These are phyloP conservation scores for Actinomortierella ambigua DNA, from an alignment of 371 early-diverging fungal species.

Conservation along the genomic window DNA sequence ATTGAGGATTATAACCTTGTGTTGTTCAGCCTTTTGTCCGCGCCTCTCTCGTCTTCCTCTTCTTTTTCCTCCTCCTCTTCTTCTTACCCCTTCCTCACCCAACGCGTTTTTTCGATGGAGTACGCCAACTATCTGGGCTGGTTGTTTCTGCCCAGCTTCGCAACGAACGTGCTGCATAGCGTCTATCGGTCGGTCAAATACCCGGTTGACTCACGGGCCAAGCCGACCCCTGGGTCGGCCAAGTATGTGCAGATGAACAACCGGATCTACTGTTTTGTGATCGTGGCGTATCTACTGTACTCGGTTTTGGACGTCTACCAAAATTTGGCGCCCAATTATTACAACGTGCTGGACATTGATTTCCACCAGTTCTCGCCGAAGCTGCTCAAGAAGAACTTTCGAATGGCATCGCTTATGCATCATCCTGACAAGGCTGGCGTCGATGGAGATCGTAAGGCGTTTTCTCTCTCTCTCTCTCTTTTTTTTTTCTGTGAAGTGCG, in stretches of 20 bases:
- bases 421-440: slow-evolving; percentile 69
- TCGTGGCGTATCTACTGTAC: slow-evolving; percentile 56
- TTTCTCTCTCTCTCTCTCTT: too few relatives aligned
- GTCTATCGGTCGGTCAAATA: slow-evolving; percentile 49
- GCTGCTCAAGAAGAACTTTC: slow-evolving; percentile 61
- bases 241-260: slow-evolving; percentile 47
- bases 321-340: slow-evolving; percentile 51
- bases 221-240: slow-evolving; percentile 45
- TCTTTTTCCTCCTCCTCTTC: not conserved
- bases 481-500: too few relatives aligned
- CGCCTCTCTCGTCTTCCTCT: not conserved
- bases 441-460: slow-evolving; percentile 34
- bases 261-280: slow-evolving; percentile 53
- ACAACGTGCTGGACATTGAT: slow-evolving; percentile 47
- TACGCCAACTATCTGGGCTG: slow-evolving; percentile 38
- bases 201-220: slow-evolving; percentile 39
- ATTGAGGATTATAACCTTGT: not conserved
- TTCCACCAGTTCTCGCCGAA: slow-evolving; percentile 47
- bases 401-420: slow-evolving; percentile 58
- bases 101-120: slow-evolving; percentile 16
- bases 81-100: not conserved
- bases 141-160: slow-evolving; percentile 47
- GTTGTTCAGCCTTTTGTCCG: slow-evolving; percentile 1
- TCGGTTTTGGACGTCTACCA: slow-evolving; percentile 55
- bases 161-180: slow-evolving; percentile 48